Base-by-base conservation (phyloP, 129 eudicot species). In the Lonicera japonica region DNA sequence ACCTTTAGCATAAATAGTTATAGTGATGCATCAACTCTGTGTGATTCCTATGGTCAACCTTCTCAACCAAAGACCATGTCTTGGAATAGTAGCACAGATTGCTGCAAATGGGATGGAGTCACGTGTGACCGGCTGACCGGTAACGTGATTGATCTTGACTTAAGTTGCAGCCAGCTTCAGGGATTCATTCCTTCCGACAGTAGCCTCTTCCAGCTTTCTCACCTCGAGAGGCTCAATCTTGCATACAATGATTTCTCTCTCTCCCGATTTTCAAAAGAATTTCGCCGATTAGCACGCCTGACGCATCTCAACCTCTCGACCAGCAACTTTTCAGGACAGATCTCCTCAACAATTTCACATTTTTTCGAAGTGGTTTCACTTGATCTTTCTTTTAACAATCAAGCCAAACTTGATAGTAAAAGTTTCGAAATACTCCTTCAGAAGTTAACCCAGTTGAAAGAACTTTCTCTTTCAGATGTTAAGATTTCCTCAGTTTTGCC, bases 371-470 rank as follows among this genome's bases (percentile, higher is more conserved):
- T 50, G 19, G 55, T 50, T 14, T 15, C 45, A 9, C 11, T 8
- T 16, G 67, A 25, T 23, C 64, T 66, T 41, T 75, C 78, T 21
- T 0, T 1, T 0, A 67, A 59, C 38, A 10, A 18, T 52, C 24
- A 34, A 29, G 34, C 56, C 13, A 22, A 21, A 20, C 20, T 77
- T 9, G 25, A 25, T 10, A 38, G 66, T 21, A 22, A 20, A 21
- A 58, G 39, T 60, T 69, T 69, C 22, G 18, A 15, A 8, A 59
- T 21, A 16, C 21, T 64, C 41, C 20, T 78, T 25, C 69, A 5
- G 16, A 69, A 78, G 43, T 63, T 21, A 16, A 67, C 77, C 20
- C 14, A 5, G 21, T 22, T 77, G 34, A 40, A 54, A 41, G 71
- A 56, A n/a, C 58, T 78, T 47, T 58, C 51, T 8, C 76, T 68